phyloP scores from a whole-genome alignment of 1,139 yeast genomes.

The Suhomyces atakaporum region DNA sequence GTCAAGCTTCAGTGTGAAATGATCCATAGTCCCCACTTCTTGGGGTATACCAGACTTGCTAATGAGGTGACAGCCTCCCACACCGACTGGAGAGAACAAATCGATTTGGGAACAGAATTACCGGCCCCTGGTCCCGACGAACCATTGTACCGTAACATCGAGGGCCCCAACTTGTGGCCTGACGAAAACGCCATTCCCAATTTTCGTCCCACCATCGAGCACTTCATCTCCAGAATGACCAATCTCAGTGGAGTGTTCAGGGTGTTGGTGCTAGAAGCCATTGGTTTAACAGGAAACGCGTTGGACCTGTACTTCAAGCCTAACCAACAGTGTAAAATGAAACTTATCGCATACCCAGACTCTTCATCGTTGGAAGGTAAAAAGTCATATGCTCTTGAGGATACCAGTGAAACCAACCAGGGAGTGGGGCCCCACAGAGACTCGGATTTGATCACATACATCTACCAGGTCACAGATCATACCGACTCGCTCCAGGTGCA shows the following conservation, averaged over 20 bases:
- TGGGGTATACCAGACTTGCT: conserved; percentile 67
- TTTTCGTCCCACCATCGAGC: conserved; percentile 47
- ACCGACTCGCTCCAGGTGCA: conserved; percentile 59
- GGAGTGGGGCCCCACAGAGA: conserved; percentile 77
- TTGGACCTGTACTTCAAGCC: conserved; percentile 53
- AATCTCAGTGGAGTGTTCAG: conserved; percentile 45
- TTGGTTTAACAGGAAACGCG: conserved; percentile 48
- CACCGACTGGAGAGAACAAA: conserved; percentile 69
- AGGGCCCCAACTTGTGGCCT: conserved; percentile 70
- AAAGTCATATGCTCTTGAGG: conserved; percentile 35
- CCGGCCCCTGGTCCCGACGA: conserved; percentile 48
- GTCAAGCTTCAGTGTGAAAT: conserved; percentile 57
- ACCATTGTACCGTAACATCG: conserved; percentile 57
- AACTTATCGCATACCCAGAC: conserved; percentile 55
- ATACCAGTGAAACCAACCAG: conserved; percentile 50
- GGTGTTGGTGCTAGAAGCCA: conserved; percentile 53
- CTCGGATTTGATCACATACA: conserved; percentile 63
- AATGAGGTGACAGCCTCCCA: conserved; percentile 64
- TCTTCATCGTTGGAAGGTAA: conserved; percentile 28
- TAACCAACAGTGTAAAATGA: conserved; percentile 56
- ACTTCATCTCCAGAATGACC: conserved; percentile 52
- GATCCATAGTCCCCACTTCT: conserved; percentile 64
- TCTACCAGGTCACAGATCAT: conserved; percentile 57
- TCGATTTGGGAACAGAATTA: conserved; percentile 64
- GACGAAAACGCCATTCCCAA: conserved; percentile 48